A percentile compares a stretch with the other conserved stretches of the same genome.
phyloP scores from a whole-genome alignment of 2,329 filamentous ascomycete genomes.

The Diaporthe capsici region DNA sequence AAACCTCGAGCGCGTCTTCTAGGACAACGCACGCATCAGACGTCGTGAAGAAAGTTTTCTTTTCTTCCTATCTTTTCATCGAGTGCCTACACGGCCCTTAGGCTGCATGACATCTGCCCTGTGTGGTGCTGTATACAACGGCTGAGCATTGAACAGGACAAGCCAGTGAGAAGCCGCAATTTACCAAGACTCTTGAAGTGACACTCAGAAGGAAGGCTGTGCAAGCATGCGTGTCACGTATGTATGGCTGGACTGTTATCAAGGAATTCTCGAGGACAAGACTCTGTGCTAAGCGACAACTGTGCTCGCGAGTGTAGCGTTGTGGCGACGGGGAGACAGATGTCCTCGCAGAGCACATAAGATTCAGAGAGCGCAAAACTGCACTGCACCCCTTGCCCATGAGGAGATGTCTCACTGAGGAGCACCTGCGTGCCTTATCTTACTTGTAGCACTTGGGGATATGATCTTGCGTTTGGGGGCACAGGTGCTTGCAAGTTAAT shows the following conservation, averaged over 20 bases:
- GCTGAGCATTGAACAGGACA: neutral
- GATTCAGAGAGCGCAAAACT: neutral
- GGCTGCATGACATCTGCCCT: neutral
- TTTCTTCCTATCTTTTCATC: neutral
- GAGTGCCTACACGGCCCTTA: neutral
- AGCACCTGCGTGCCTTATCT: neutral
- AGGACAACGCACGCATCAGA: neutral
- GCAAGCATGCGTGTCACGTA: neutral
- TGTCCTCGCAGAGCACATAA: neutral
- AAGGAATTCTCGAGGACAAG: neutral
- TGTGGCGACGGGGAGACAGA: neutral
- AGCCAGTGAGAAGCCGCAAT: neutral
- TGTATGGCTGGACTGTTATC: neutral
- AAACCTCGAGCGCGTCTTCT: neutral
- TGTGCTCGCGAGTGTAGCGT: too few relatives aligned
- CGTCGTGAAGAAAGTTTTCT: neutral
- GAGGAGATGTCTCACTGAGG: neutral
- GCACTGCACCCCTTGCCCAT: neutral
- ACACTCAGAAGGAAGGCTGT: too few relatives aligned
- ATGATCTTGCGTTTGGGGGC: neutral
- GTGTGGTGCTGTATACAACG: neutral
- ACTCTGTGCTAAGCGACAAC: too few relatives aligned
- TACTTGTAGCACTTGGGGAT: neutral
- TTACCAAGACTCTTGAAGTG: too few relatives aligned
- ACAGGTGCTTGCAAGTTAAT: too few relatives aligned